A percentile compares a stretch with the other conserved stretches of the same genome.
These are phyloP conservation scores for Verticillium dahliae DNA, from an alignment of 2,329 filamentous ascomycete species.

Conservation along the genomic window DNA sequence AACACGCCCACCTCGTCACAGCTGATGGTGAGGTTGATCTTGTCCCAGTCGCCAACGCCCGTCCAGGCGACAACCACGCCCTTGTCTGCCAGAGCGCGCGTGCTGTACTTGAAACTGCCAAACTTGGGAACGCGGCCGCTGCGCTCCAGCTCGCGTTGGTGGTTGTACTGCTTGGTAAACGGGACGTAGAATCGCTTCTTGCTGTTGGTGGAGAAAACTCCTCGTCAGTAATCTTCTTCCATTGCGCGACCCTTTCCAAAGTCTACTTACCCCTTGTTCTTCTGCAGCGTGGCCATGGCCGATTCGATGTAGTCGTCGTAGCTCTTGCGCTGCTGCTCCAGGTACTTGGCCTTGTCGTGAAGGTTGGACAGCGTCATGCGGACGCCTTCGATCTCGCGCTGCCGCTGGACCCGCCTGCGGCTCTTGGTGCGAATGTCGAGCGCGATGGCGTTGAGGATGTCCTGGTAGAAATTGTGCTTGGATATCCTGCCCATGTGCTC, in stretches of 20 bases:
- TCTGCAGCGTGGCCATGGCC: constrained; percentile 93
- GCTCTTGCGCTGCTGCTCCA: constrained; percentile 91
- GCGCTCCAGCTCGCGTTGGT: constrained; percentile 90
- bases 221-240: not conserved
- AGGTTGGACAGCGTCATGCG: constrained; percentile 68
- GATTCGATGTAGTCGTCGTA: constrained; percentile 99
- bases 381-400: constrained; percentile 83
- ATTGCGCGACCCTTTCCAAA: not conserved
- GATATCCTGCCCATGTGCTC: constrained; percentile 85
- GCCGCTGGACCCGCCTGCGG: constrained; percentile 80
- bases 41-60: constrained; percentile 80
- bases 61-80: constrained; percentile 91
- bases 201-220: constrained; percentile 26
- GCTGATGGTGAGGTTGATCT: constrained; percentile 88
- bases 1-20: constrained; percentile 94
- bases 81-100: constrained; percentile 81
- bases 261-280: constrained; percentile 73
- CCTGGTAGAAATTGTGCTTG: constrained; percentile 89
- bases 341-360: constrained; percentile 80
- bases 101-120: constrained; percentile 95
- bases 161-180: constrained; percentile 98
- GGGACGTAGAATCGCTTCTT: constrained; percentile 92
- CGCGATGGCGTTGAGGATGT: constrained; percentile 95
- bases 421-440: constrained; percentile 97
- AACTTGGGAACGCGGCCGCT: constrained; percentile 90